phyloP scores from a whole-genome alignment of 208 protist genomes.

The Wallacemonas sp. region DNA sequence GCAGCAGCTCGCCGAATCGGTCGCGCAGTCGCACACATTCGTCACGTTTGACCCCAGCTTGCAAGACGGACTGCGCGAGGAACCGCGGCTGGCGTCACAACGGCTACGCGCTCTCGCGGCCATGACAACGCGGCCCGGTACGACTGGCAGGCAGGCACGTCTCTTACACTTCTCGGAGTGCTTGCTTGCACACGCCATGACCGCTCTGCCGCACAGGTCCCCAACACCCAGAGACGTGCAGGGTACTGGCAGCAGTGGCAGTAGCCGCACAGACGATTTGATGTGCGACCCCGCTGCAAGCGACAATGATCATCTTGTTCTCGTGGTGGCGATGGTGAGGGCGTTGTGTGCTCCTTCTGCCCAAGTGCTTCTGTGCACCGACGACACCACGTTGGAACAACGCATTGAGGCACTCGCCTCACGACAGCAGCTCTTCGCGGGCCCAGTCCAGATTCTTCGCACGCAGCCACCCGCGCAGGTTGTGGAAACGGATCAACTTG shows the following conservation, averaged over 20 bases:
- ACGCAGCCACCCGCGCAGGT: constrained; percentile 47
- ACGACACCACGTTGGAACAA: constrained; percentile 38
- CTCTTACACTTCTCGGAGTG: constrained; percentile 84
- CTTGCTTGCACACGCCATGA: constrained; percentile 42
- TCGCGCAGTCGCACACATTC: constrained; percentile 20
- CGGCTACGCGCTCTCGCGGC: constrained; percentile 62
- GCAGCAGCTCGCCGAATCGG: constrained; percentile 54
- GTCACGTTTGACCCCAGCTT: constrained; percentile 64
- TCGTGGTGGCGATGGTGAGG: constrained; percentile 69
- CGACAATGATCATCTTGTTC: constrained; percentile 75
- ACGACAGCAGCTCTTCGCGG: constrained; percentile 34
- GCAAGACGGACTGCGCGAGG: constrained; percentile 40
- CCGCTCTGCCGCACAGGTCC: not conserved
- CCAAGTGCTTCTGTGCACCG: constrained; percentile 64
- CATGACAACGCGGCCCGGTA: constrained; percentile 12
- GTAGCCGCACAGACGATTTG: no score
- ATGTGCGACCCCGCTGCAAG: constrained; percentile 23
- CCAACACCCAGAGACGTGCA: not conserved
- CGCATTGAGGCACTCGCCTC: constrained; percentile 19
- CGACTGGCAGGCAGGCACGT: constrained; percentile 5
- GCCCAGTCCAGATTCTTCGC: constrained; percentile 38
- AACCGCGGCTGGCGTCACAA: constrained; percentile 67
- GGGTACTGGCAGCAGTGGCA: no score
- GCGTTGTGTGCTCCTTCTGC: constrained; percentile 21
- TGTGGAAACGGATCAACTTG: constrained; percentile 15